Percentiles rank a stretch among this genome's conserved stretches.
These are phyloP conservation scores for Xylariaceae sp. DNA, from an alignment of 2,329 filamentous ascomycete genomes.

Conservation along the genomic window DNA sequence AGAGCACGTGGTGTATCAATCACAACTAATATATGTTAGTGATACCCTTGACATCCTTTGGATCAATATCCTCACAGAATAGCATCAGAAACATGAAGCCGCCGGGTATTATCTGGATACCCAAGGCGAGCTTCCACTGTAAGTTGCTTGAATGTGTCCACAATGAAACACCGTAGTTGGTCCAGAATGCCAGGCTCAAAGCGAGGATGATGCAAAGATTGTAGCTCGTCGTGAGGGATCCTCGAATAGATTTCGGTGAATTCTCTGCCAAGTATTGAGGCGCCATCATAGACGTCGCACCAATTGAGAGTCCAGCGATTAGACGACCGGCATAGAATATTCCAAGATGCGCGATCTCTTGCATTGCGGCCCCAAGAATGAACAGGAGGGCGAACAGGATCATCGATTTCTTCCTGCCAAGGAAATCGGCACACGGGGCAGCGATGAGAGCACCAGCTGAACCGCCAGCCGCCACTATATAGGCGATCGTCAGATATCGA, in stretches of 20 bases:
- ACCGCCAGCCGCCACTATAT: constrained; percentile 40
- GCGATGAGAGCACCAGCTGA: constrained; percentile 41
- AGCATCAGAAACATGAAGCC: constrained; percentile 40
- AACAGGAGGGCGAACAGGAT: constrained; percentile 38
- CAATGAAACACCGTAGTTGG: constrained; percentile 30
- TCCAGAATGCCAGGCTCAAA: constrained; percentile 31
- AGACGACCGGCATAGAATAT: constrained; percentile 42
- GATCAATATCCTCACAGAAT: constrained; percentile 28
- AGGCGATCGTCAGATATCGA: neutral
- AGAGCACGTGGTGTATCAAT: constrained; percentile 40
- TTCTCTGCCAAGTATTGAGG: constrained; percentile 47
- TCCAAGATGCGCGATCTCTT: constrained; percentile 40
- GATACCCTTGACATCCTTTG: neutral
- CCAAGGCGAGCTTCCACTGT: constrained; percentile 42
- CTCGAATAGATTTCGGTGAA: constrained; percentile 43
- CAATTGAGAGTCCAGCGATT: constrained; percentile 41
- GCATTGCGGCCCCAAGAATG: constrained; percentile 39
- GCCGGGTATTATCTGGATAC: constrained; percentile 43
- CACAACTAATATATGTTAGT: constrained; percentile 26
- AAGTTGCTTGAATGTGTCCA: constrained; percentile 28
- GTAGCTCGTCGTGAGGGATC: constrained; percentile 44
- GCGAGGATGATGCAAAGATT: constrained; percentile 44
- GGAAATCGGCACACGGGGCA: constrained; percentile 41
- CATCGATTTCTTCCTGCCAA: constrained; percentile 41
- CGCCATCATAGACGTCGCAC: constrained; percentile 42